These are phyloP conservation scores for Penicillium griseofulvum DNA, from an alignment of 2,329 filamentous ascomycete species.

Conservation along the genomic window DNA sequence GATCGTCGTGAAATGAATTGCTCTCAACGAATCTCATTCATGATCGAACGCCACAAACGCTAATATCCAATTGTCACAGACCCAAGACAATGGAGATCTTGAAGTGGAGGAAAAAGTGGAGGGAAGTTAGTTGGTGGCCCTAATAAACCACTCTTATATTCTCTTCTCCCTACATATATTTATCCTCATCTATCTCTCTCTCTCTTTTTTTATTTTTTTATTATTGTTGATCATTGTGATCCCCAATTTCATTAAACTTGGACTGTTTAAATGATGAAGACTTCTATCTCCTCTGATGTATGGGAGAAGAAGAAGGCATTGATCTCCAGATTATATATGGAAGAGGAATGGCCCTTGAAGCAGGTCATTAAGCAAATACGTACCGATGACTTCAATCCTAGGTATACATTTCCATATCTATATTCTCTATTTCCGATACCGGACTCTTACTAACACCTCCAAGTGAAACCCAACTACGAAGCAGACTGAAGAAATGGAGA, in stretches of 20 bases:
- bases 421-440: not conserved
- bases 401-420: slow-evolving; percentile 21
- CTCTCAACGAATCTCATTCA: slow-evolving; percentile 17
- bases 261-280: slow-evolving; percentile 37
- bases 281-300: slow-evolving; percentile 43
- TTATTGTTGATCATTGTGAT: slow-evolving; percentile 14
- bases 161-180: not conserved
- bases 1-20: slow-evolving; percentile 19
- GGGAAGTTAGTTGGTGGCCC: not conserved
- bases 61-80: not conserved
- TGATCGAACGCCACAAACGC: slow-evolving; percentile 15
- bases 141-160: slow-evolving; percentile 5
- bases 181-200: slow-evolving; percentile 3
- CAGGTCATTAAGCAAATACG: slow-evolving; percentile 47
- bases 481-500: slow-evolving; percentile 46
- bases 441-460: not conserved
- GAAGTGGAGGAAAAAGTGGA: not conserved
- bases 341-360: slow-evolving; percentile 47
- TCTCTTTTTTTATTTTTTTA: slow-evolving; percentile 4
- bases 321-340: slow-evolving; percentile 44
- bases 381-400: slow-evolving; percentile 43
- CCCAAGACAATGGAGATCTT: slow-evolving; percentile 12
- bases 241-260: too few species aligned
- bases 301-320: slow-evolving; percentile 46
- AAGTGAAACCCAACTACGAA: slow-evolving; percentile 48